These are phyloP conservation scores for Colletotrichum lini DNA, from an alignment of 2,329 filamentous ascomycete species.

Conservation along the genomic window DNA sequence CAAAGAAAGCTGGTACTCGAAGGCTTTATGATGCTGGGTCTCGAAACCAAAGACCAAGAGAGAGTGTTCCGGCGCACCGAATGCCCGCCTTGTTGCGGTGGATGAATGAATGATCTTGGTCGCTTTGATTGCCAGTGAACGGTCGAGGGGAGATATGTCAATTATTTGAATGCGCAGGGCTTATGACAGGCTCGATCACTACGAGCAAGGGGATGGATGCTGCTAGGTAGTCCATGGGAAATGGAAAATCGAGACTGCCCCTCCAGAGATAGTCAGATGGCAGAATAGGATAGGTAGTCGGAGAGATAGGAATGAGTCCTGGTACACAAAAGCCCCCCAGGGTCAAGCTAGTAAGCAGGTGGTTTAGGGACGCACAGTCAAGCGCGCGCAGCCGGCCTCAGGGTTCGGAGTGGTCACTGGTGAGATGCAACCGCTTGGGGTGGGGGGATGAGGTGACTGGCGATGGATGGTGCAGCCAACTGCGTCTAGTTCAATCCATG, in stretches of 20 bases:
- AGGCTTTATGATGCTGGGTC: not conserved
- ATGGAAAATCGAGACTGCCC: not conserved
- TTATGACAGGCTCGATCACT: not conserved
- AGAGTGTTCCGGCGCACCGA: not conserved
- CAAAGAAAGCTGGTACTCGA: not conserved
- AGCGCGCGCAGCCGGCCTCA: not conserved
- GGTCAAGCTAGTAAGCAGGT: not conserved
- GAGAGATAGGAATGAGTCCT: not conserved
- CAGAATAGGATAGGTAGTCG: too few relatives aligned
- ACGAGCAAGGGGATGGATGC: not conserved
- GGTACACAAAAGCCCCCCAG: not conserved
- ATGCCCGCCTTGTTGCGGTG: conserved; percentile 4
- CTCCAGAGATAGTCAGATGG: not conserved
- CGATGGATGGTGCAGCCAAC: not conserved
- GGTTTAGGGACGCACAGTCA: not conserved
- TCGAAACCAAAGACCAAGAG: not conserved
- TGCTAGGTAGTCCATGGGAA: not conserved
- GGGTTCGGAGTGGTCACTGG: not conserved
- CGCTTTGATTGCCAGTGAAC: not conserved
- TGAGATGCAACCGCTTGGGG: not conserved
- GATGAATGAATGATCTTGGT: not conserved
- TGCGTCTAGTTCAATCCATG: not conserved
- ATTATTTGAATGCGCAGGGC: conserved; percentile 12
- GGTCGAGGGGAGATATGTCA: conserved; percentile 9
- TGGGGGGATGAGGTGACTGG: not conserved